Evolutionary conservation across 2,329 filamentous ascomycete genomes (phyloP).

Genomic region (Colletotrichum sp.): DNA sequence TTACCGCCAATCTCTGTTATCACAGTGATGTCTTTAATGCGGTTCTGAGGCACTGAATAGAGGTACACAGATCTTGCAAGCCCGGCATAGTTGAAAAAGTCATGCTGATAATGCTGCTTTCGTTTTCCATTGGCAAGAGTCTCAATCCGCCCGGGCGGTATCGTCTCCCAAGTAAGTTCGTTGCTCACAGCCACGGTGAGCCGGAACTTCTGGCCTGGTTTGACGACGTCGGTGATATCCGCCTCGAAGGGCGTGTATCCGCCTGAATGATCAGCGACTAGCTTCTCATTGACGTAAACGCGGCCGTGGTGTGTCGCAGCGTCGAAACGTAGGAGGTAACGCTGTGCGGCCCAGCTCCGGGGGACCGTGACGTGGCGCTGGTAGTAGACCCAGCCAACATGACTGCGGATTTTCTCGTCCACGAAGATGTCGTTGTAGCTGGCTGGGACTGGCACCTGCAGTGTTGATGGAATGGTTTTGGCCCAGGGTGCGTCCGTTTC

Average conservation of each 20-base stretch:
- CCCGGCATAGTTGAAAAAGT: conserved; percentile 35
- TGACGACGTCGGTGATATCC: conserved; percentile 25
- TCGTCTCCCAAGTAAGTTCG: conserved; percentile 30
- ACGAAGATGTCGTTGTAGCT: conserved; percentile 30
- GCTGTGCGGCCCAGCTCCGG: conserved; percentile 18
- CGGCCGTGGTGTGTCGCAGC: conserved; percentile 30
- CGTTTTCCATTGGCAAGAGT: conserved; percentile 19
- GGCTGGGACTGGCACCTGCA: conserved; percentile 26
- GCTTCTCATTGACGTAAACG: conserved; percentile 29
- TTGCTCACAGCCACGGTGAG: conserved; percentile 35
- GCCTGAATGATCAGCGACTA: conserved; percentile 28
- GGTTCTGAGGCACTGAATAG: conserved; percentile 25
- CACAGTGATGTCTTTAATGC: conserved; percentile 28
- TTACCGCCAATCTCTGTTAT: conserved; percentile 23
- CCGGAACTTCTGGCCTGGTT: conserved; percentile 26
- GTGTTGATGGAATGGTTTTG: conserved; percentile 32
- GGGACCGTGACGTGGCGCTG: conserved; percentile 30
- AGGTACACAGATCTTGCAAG: conserved; percentile 31
- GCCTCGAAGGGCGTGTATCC: conserved; percentile 32
- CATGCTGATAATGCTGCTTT: conserved; percentile 30
- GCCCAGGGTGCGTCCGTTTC: conserved; percentile 19
- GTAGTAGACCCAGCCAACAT: conserved; percentile 36
- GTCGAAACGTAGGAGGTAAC: conserved; percentile 29
- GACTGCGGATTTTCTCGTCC: conserved; percentile 26
- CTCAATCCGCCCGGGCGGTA: conserved; percentile 27